A percentile compares a stretch with the other conserved stretches of the same genome.
These are phyloP conservation scores for Lachancea thermotolerans DNA, from an alignment of 805 yeast species.

Conservation along the genomic window DNA sequence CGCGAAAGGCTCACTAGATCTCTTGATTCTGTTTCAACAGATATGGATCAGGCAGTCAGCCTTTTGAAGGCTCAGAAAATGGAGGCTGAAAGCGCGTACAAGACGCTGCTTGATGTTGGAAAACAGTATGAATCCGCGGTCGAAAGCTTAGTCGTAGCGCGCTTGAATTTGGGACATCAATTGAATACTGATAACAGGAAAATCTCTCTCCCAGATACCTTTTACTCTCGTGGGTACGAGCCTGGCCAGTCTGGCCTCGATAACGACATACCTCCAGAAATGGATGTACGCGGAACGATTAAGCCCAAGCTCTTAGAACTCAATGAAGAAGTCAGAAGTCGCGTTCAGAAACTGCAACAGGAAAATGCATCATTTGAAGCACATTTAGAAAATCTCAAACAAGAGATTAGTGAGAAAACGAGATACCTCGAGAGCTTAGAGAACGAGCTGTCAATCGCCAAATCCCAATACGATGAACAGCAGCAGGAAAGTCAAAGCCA, in stretches of 20 bases:
- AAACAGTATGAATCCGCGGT: constrained; percentile 54
- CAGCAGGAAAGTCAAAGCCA: constrained; percentile 46
- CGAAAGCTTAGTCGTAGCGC: constrained; percentile 27
- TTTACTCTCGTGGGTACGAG: constrained; percentile 10
- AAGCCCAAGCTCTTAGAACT: constrained; percentile 28
- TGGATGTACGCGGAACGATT: constrained; percentile 19
- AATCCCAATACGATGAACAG: constrained; percentile 49
- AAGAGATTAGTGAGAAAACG: constrained; percentile 48
- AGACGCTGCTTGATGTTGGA: constrained; percentile 44
- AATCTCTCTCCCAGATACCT: constrained; percentile 26
- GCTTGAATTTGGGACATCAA: constrained; percentile 16
- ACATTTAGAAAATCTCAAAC: constrained; percentile 47
- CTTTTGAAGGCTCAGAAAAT: constrained; percentile 43
- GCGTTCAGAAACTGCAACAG: constrained; percentile 12
- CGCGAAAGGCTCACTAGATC: constrained; percentile 50
- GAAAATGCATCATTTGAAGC: constrained; percentile 40
- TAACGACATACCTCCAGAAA: background rate
- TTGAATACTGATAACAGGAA: constrained; percentile 33
- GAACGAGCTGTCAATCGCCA: constrained; percentile 45
- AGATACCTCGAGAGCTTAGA: constrained; percentile 53
- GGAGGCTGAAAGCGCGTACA: constrained; percentile 44
- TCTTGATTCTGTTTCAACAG: constrained; percentile 41
- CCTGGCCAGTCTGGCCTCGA: constrained; percentile 8
- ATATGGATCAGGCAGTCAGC: constrained; percentile 42
- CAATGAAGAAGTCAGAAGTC: constrained; percentile 33